These are phyloP conservation scores for Austropuccinia psidii DNA, from an alignment of 1,284 basidiomycete genomes.

Conservation along the genomic window DNA sequence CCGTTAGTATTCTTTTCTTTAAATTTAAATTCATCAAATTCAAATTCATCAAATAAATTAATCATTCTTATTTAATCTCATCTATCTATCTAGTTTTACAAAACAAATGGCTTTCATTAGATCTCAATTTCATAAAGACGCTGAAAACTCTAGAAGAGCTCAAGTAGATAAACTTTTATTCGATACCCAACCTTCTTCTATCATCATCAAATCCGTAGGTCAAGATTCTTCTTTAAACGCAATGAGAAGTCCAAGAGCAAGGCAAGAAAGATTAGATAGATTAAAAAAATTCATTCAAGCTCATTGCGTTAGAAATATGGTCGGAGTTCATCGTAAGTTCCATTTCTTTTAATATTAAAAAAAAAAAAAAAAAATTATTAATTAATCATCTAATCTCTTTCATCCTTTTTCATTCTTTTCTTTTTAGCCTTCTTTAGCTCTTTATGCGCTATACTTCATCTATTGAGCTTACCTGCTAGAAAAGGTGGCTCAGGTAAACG, in stretches of 20 bases:
- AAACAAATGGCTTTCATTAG: constrained; percentile 29
- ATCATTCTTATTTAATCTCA: not conserved
- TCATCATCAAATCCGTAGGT: constrained; percentile 30
- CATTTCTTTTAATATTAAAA: not conserved
- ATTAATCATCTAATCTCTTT: not conserved
- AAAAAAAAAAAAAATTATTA: not conserved
- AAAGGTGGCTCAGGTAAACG: constrained; percentile 37
- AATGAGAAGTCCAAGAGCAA: constrained; percentile 11
- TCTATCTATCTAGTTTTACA: constrained; percentile 2
- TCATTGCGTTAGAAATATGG: constrained; percentile 32
- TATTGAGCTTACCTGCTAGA: constrained; percentile 36
- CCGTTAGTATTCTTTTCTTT: not conserved
- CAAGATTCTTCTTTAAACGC: constrained; percentile 9
- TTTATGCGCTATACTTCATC: constrained; percentile 38
- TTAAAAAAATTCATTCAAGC: constrained; percentile 19
- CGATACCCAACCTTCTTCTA: constrained; percentile 11
- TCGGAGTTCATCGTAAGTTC: constrained; percentile 28
- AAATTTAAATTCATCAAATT: not conserved
- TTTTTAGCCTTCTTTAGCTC: constrained; percentile 39
- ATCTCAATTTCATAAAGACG: constrained; percentile 21
- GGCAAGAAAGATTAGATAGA: constrained; percentile 13
- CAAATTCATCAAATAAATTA: not conserved
- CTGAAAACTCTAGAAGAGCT: constrained; percentile 19
- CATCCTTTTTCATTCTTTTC: constrained; percentile 16
- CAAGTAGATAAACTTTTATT: constrained; percentile 22